A percentile compares a stretch with the other conserved stretches of the same genome.
These are phyloP conservation scores for Trichophyton mentagrophytes DNA, from an alignment of 2,329 filamentous ascomycete genomes.

Conservation along the genomic window DNA sequence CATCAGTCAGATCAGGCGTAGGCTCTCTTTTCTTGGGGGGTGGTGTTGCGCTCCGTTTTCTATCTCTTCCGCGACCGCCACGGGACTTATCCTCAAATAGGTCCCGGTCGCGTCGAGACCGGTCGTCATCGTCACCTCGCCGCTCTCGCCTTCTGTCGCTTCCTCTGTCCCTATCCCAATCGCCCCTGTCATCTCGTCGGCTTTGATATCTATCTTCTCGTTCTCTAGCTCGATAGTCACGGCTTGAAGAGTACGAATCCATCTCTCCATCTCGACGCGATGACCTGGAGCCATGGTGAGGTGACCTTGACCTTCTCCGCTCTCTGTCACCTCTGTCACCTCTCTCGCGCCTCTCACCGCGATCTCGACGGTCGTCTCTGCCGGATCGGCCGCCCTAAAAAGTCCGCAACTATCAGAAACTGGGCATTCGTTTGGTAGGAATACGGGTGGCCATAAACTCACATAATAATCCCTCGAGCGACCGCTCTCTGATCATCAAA, in stretches of 20 bases:
- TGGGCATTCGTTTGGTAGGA: slow-evolving; percentile 16
- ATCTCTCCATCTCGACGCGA: slow-evolving; percentile 60
- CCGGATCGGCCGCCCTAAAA: slow-evolving; percentile 36
- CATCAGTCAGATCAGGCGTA: slow-evolving; percentile 82
- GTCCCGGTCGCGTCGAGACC: slow-evolving; percentile 44
- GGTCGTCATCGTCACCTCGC: slow-evolving; percentile 51
- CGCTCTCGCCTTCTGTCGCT: slow-evolving; percentile 45
- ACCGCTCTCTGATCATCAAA: slow-evolving; percentile 33
- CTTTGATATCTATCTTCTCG: slow-evolving; percentile 82
- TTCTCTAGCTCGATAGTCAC: slow-evolving; percentile 83
- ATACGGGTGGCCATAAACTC: slow-evolving; percentile 19
- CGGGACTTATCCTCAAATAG: slow-evolving; percentile 50
- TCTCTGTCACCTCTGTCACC: slow-evolving; percentile 40
- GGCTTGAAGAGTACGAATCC: slow-evolving; percentile 85
- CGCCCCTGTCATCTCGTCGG: slow-evolving; percentile 53
- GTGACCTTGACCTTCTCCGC: slow-evolving; percentile 74
- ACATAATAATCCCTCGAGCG: slow-evolving; percentile 44
- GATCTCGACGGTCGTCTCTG: slow-evolving; percentile 29
- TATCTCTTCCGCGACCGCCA: slow-evolving; percentile 33
- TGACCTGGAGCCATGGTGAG: slow-evolving; percentile 55
- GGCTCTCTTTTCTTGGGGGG: slow-evolving; percentile 86
- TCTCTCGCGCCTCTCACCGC: slow-evolving; percentile 34
- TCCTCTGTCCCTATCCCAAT: slow-evolving; percentile 61
- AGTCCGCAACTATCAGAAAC: slow-evolving; percentile 16
- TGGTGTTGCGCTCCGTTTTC: slow-evolving; percentile 63